phyloP scores from a whole-genome alignment of 441 rosid species.

The Euphorbia celastroides region DNA sequence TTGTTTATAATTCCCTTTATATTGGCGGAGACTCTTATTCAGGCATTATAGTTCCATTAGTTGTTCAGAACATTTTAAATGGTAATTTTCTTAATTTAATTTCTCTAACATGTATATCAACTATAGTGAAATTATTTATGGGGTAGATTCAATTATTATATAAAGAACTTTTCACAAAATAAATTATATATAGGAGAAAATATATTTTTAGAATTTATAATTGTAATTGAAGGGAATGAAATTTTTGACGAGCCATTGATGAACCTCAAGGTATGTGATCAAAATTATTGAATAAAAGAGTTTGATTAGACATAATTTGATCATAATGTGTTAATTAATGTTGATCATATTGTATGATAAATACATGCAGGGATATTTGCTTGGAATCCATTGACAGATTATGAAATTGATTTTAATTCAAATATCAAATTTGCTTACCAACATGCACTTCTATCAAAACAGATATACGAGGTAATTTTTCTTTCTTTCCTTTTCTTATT shows the following conservation, averaged over 20 bases:
- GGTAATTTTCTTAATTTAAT: conserved; percentile 14
- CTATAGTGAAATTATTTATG: too few relatives aligned
- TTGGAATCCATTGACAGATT: conserved; percentile 8
- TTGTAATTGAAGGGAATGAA: conserved; percentile 23
- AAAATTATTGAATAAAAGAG: not conserved
- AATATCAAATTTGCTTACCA: not conserved
- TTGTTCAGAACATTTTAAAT: conserved; percentile 19
- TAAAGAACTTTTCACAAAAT: too few relatives aligned
- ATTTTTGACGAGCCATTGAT: conserved; percentile 10
- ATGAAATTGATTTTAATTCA: conserved; percentile 5
- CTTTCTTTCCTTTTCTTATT: too few relatives aligned
- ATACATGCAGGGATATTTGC: conserved; percentile 1
- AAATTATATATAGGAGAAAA: too few relatives aligned
- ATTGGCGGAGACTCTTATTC: conserved; percentile 33
- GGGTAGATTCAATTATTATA: too few relatives aligned
- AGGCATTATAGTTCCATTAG: conserved; percentile 25
- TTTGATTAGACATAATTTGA: too few relatives aligned
- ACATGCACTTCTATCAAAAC: not conserved
- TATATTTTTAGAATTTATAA: too few relatives aligned
- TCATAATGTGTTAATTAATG: too few relatives aligned
- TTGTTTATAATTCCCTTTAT: conserved; percentile 18
- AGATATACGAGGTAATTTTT: not conserved
- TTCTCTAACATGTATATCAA: too few relatives aligned
- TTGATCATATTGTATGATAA: not conserved
- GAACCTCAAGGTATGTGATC: conserved; percentile 24